Evolutionary conservation across 441 rosid genomes (phyloP).

Genomic region (Erodium texanum): DNA sequence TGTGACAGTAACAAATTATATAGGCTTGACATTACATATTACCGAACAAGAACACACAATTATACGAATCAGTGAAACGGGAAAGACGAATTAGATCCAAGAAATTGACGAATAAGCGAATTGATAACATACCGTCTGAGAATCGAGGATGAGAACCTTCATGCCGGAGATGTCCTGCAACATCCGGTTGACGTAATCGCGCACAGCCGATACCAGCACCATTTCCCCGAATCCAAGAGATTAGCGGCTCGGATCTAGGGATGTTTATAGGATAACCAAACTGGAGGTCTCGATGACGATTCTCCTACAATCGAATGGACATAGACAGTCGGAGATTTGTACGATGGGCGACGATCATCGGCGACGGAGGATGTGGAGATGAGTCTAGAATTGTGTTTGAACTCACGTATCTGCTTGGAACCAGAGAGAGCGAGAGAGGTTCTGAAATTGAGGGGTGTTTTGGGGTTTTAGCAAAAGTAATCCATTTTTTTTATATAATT

Average conservation of each 20-base stretch:
- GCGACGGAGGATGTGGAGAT: neutral
- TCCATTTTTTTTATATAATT: too few species aligned
- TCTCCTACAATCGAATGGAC: neutral
- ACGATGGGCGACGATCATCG: too few species aligned
- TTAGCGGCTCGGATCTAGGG: neutral
- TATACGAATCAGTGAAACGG: neutral
- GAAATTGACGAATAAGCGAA: neutral
- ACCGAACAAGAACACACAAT: neutral
- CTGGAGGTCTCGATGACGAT: neutral
- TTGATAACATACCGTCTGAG: slow-evolving; percentile 57
- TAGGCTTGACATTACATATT: neutral
- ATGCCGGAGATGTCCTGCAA: slow-evolving; percentile 94
- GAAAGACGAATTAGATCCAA: neutral
- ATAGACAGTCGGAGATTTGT: neutral
- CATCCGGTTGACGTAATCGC: slow-evolving; percentile 89
- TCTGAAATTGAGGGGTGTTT: too few species aligned
- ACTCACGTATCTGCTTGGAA: too few species aligned
- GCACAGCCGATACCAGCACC: slow-evolving; percentile 71
- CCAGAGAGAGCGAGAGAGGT: too few species aligned
- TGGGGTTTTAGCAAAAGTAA: too few species aligned
- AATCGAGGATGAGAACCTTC: slow-evolving; percentile 95
- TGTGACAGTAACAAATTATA: neutral
- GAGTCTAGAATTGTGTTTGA: too few species aligned
- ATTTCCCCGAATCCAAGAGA: slow-evolving; percentile 21
- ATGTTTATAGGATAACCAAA: neutral